Evolutionary conservation across 352 stramenopile species (phyloP).

Genomic region (Peronospora farinosa): DNA sequence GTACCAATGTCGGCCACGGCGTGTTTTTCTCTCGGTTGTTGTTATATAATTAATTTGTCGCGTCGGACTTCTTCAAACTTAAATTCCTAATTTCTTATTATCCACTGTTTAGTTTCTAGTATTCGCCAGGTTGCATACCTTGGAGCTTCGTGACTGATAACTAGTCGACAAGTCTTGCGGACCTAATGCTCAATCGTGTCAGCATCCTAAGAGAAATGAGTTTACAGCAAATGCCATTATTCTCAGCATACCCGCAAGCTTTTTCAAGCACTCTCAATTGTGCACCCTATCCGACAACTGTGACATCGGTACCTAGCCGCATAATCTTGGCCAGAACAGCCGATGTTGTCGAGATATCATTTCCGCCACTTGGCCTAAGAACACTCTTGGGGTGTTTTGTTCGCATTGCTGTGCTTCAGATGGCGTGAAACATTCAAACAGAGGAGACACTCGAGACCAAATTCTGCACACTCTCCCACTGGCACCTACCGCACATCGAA

Average conservation of each 20-base stretch:
- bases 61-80: no score
- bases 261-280: slow-evolving; percentile 85
- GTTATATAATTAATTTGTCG: no score
- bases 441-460: slow-evolving; percentile 62
- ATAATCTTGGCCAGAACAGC: slow-evolving; percentile 87
- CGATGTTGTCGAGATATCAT: slow-evolving; percentile 1
- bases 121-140: no score
- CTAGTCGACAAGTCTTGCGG: slow-evolving; percentile 93
- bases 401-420: slow-evolving; percentile 68
- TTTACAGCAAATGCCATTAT: slow-evolving; percentile 93
- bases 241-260: slow-evolving; percentile 81
- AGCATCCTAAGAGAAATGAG: slow-evolving; percentile 96
- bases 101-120: no score
- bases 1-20: no score
- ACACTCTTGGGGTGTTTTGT: slow-evolving; percentile 57
- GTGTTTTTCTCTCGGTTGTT: no score
- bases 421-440: slow-evolving; percentile 75
- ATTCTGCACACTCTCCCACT: slow-evolving; percentile 90
- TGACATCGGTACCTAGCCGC: slow-evolving; percentile 89
- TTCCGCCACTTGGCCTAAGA: slow-evolving; percentile 11
- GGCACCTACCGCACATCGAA: slow-evolving; percentile 54
- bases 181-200: slow-evolving; percentile 93
- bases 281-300: slow-evolving; percentile 92
- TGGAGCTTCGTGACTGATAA: slow-evolving; percentile 97
- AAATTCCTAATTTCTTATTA: no score